These are phyloP conservation scores for Penicillium glabrum DNA, from an alignment of 2,329 filamentous ascomycete species.

Conservation along the genomic window DNA sequence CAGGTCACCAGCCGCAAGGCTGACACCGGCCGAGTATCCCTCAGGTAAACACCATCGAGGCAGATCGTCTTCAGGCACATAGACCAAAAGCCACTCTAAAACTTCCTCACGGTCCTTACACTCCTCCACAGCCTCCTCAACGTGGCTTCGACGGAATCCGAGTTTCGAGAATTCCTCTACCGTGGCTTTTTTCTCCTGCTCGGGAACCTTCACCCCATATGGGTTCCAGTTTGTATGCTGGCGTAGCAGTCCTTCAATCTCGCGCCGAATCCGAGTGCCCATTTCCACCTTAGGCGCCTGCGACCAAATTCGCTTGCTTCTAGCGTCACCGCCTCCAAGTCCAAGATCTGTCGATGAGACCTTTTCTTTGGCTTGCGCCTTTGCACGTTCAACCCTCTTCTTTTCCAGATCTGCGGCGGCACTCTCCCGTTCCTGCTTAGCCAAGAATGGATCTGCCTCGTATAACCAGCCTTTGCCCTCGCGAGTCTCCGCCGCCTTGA, in stretches of 20 bases:
- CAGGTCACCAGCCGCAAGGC: constrained; percentile 77
- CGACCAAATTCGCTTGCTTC: constrained; percentile 72
- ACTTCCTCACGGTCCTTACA: constrained; percentile 92
- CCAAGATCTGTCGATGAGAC: constrained; percentile 62
- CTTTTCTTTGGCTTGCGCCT: constrained; percentile 61
- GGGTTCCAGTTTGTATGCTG: constrained; percentile 85
- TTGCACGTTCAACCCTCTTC: constrained; percentile 71
- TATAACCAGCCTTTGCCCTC: constrained; percentile 85
- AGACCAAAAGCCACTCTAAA: constrained; percentile 92
- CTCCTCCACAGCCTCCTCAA: constrained; percentile 80
- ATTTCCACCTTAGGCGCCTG: constrained; percentile 89
- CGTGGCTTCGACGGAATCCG: constrained; percentile 85
- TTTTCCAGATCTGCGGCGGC: constrained; percentile 74
- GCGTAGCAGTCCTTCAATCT: constrained; percentile 77
- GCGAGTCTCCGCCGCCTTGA: constrained; percentile 79
- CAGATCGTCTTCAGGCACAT: constrained; percentile 96
- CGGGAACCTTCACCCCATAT: constrained; percentile 66
- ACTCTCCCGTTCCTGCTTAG: constrained; percentile 75
- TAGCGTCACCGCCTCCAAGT: constrained; percentile 37
- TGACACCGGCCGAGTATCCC: constrained; percentile 86
- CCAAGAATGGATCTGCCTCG: constrained; percentile 88
- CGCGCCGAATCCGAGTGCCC: constrained; percentile 74
- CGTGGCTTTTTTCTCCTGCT: constrained; percentile 58
- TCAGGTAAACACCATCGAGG: constrained; percentile 89
- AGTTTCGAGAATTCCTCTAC: constrained; percentile 73